Evolutionary conservation across 2,329 filamentous ascomycete genomes (phyloP).

Genomic region (Cladosporium sp.): DNA sequence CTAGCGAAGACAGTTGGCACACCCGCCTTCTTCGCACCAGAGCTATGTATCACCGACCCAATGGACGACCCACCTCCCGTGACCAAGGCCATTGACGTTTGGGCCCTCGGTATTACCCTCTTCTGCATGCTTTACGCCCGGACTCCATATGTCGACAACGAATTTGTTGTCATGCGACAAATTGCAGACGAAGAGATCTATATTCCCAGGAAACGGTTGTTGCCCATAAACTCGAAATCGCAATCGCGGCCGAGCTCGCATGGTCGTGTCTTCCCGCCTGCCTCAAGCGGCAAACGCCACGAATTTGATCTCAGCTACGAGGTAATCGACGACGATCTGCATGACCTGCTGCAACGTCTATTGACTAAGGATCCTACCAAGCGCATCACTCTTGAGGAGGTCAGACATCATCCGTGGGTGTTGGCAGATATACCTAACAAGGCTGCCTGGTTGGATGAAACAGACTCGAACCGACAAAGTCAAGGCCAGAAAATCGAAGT

Average conservation of each 20-base stretch:
- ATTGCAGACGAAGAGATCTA: constrained; percentile 93
- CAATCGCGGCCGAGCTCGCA: constrained; percentile 44
- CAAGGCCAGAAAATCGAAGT: constrained; percentile 86
- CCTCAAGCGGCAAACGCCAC: constrained; percentile 64
- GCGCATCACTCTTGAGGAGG: constrained; percentile 83
- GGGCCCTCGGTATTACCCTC: constrained; percentile 92
- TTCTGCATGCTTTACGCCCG: constrained; percentile 94
- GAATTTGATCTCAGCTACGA: constrained; percentile 81
- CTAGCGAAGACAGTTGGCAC: constrained; percentile 98
- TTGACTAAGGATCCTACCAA: constrained; percentile 84
- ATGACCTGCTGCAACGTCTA: constrained; percentile 73
- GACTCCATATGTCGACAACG: constrained; percentile 88
- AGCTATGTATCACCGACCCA: constrained; percentile 84
- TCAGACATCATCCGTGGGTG: constrained; percentile 93
- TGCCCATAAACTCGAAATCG: constrained; percentile 56
- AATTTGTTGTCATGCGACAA: constrained; percentile 84
- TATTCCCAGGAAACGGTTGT: constrained; percentile 77
- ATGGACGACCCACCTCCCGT: constrained; percentile 66
- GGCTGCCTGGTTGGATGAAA: constrained; percentile 84
- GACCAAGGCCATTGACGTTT: constrained; percentile 92
- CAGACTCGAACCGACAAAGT: constrained; percentile 73
- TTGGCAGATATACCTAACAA: constrained; percentile 71
- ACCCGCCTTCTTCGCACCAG: constrained; percentile 94
- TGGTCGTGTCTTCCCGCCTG: constrained; percentile 40
- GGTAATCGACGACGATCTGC: constrained; percentile 72